These are phyloP conservation scores for Ceratobasidium sp. DNA, from an alignment of 1,284 basidiomycete species.

Conservation along the genomic window DNA sequence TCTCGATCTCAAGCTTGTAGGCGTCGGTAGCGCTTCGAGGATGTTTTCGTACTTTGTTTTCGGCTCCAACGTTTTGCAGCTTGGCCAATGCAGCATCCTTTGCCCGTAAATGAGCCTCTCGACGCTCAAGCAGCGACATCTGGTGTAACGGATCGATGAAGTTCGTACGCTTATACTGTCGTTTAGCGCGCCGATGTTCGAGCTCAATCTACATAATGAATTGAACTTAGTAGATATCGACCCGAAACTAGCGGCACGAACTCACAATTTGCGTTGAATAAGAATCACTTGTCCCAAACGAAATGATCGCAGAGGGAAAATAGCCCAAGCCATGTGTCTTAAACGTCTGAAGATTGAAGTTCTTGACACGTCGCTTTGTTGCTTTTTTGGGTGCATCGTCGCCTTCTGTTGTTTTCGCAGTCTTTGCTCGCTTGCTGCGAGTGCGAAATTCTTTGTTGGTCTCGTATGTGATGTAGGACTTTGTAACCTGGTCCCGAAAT, in stretches of 20 bases:
- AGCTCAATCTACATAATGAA: neutral
- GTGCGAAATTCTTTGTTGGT: conserved; percentile 53
- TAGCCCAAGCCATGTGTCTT: conserved; percentile 58
- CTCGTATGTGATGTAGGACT: conserved; percentile 46
- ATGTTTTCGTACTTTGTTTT: conserved; percentile 49
- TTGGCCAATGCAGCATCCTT: neutral
- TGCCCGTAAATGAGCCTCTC: neutral
- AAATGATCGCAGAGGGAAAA: conserved; percentile 55
- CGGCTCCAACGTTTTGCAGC: neutral
- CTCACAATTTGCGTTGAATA: conserved; percentile 57
- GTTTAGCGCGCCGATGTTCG: neutral
- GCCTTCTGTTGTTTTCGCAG: neutral
- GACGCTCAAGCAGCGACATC: neutral
- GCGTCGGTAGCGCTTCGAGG: conserved; percentile 45
- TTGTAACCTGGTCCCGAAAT: conserved; percentile 51
- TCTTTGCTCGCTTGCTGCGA: conserved; percentile 44
- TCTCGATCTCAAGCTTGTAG: conserved; percentile 48
- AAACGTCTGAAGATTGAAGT: conserved; percentile 55
- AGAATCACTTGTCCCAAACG: conserved; percentile 57
- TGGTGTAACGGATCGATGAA: neutral
- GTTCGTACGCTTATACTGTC: neutral
- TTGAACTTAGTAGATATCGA: conserved; percentile 28
- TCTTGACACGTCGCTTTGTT: neutral
- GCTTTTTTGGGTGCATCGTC: neutral
- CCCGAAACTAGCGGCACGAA: conserved; percentile 9